Evolutionary conservation across 768 basidiomycete species (phyloP), one percentile per base, ranked within the genome.

Genomic region (Mycena maculata): DNA sequence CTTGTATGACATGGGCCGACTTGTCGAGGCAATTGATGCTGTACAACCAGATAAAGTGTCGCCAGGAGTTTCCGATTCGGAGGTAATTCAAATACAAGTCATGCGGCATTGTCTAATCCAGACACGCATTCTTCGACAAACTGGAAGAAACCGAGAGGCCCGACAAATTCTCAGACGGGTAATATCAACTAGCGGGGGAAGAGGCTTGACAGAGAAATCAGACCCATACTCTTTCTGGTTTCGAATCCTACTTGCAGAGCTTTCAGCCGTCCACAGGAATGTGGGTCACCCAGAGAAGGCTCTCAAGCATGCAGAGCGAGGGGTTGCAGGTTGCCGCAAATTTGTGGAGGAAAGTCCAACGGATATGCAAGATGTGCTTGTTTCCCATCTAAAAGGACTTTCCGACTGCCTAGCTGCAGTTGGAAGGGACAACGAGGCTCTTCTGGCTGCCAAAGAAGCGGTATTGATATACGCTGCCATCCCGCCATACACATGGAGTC

Each of bases 351-450:
- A 2, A 11, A 28, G 13, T 15, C 10, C 13, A 13, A 11, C 39
- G 41, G 22, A 44, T 36, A 13, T 6, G n/a, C 4, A 23, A 23
- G 23, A 7, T 13, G 11, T 30, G 8, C 31, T 52, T 31, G 20
- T 20, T 4, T n/a, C 31, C 23, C 22, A 44, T 9, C 58, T 59
- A 28, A 59, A 16, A 13, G 8, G 8, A 7, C 36, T 41, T 27
- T 41, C 38, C 5, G n/a, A 56, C 38, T 56, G 36, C 31, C 31
- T 48, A 13, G 45, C 44, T 4, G 58, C 58, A 27, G 44, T 33
- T 49, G 44, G 44, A n/a, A 47, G 28, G 45, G 11, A 23, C n/a
- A n/a, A 48, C 7, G 45, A 59, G 28, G 58, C 33, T 48, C 58
- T 47, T 13, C 13, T 22, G 10, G 44, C 31, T 33, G 58, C 58